Conservation (phyloP, 2,329 filamentous ascomycete genomes). For the Tolypocladium album region DNA sequence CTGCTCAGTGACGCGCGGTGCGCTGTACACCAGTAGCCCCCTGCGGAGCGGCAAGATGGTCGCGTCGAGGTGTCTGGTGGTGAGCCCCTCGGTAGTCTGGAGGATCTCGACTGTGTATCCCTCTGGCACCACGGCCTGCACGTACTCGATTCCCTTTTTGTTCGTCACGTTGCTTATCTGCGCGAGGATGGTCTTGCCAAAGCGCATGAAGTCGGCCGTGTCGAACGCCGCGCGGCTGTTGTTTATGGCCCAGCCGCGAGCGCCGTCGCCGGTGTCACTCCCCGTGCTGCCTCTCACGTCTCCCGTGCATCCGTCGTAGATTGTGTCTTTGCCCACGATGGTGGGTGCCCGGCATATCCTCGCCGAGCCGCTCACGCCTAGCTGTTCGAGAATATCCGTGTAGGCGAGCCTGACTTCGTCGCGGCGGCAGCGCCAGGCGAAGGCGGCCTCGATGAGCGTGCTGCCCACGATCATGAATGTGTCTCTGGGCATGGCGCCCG, state of each 20-base stretch:
- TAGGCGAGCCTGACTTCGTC: not conserved
- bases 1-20: not conserved
- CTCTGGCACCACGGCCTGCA: not conserved
- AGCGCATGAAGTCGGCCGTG: conserved; percentile 1
- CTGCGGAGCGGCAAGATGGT: not conserved
- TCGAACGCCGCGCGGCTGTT: conserved; percentile 1
- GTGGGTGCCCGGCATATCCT: not conserved
- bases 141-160: not conserved
- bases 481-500: conserved; percentile 1
- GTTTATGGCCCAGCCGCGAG: conserved; percentile 1
- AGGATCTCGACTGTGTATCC: conserved; percentile 1
- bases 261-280: not conserved
- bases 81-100: not conserved
- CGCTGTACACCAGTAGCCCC: not conserved
- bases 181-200: conserved; percentile 1
- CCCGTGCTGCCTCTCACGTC: not conserved
- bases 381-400: not conserved
- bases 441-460: not conserved
- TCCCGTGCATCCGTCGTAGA: not conserved
- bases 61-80: conserved; percentile 1
- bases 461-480: not conserved
- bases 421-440: conserved; percentile 1
- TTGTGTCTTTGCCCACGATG: not conserved
- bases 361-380: not conserved
- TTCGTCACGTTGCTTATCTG: conserved; percentile 1